Base-by-base conservation (phyloP, 768 basidiomycete species). In the Lyophyllum atratum region DNA sequence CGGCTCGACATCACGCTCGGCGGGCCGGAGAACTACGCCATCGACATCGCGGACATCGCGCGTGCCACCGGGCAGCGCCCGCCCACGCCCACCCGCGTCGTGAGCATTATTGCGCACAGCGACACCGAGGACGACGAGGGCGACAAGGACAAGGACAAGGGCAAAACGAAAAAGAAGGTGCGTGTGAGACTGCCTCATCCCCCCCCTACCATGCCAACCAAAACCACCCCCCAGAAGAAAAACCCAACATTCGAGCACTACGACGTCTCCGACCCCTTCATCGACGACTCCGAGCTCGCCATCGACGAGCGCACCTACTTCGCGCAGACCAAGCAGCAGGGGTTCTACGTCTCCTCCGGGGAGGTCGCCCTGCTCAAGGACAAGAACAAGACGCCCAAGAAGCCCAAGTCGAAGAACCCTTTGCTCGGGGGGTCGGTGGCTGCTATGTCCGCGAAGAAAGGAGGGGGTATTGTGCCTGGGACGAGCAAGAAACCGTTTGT, bases 211-310 rank as follows among this genome's bases (percentile, higher is more conserved):
- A 24, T 28, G 9, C 2, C 46, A 34, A 48, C 25, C 7, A 7
- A 26, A 5, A 11, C n/a, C 19, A 12, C 43, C 19, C 43, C 24
- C 21, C 60, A 80, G 76, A 76, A 79, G 70, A 86, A 85, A 67
- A 82, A 77, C 55, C 69, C 72, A 1, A 76, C 78, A 0, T 74
- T 84, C 21, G 92, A 90, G 67, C 92, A 94, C 66, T 99, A 99
- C 78, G 96, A 99, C 74, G 78, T 87, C 19, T 75, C 80, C 0
- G 97, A 99, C 74, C 90, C 93, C 0, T 98, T 98, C 76, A 97
- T 99, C 67, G 97, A 99, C 78, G 97, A 99, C 73, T 93, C 93
- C 1, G 96, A 98, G 68, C 78, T 96, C 54, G 87, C 85, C 24
- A 75, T 95, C 45, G 95, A 98, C 75, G 87, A 95, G 68, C 87